Evolutionary conservation across 2,329 filamentous ascomycete species (phyloP), one percentile per base, ranked within the genome.

Genomic region (Epichloe sibirici): DNA sequence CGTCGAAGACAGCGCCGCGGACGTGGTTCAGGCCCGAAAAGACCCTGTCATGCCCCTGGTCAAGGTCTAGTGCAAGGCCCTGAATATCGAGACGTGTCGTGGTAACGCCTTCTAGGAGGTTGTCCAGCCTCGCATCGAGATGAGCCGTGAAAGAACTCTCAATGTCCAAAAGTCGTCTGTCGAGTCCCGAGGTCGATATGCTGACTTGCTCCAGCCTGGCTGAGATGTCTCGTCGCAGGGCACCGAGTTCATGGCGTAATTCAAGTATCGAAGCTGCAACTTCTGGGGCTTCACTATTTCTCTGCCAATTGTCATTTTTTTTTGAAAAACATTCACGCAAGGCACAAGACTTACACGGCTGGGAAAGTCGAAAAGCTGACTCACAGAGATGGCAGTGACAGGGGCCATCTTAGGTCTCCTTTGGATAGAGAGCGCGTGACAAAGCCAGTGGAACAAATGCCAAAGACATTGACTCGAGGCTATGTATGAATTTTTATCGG

Each of bases 71-170:
- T 6, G 44, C 39, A 17, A 52, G 39, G 13, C 31, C 17, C 21
- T 52, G 51, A 21, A 52, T 52, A 21, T 52, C 51, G 37, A 52
- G 37, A 9, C 37, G 37, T 6, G 51, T 48, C 9, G 28, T 52
- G 15, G 23, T 17, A 6, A 48, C 31, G 4, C 17, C 12, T 11
- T 45, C 5, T 8, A 35, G 17, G 8, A 52, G 23, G 5, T 15
- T 48, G 39, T 52, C 51, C 35, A 52, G 38, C 23, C 45, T 28
- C 11, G 44, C 38, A 13, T 34, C 23, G 39, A 49, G 17, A 17
- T 49, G 39, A 4, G 9, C 15, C 15, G 42, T 40, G 13, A 45
- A 42, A 13, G 25, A 49, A 12, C 6, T 31, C 11, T 53, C 51
- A 4, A 53, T 23, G 31, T 37, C 40, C 25, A 35, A 15, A 17